phyloP scores from a whole-genome alignment of 345 rosid species.

The Bruguiera parviflora region DNA sequence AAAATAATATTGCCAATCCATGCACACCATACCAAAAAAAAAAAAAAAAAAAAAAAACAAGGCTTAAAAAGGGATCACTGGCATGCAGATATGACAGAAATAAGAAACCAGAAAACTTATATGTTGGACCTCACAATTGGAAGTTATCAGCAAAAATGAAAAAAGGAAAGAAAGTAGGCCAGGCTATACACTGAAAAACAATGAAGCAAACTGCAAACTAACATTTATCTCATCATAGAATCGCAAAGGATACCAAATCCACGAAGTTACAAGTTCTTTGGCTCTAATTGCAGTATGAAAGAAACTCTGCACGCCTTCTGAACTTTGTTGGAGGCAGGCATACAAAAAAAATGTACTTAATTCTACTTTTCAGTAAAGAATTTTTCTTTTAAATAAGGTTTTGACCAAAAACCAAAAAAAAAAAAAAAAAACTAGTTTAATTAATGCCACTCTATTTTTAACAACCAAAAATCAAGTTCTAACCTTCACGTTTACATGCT shows the following conservation, averaged over 20 bases:
- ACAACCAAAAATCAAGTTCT: too few relatives aligned
- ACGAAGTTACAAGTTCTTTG: conserved; percentile 59
- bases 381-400: too few relatives aligned
- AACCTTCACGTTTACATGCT: too few relatives aligned
- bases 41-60: too few relatives aligned
- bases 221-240: conserved; percentile 5
- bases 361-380: too few relatives aligned
- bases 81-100: neutral
- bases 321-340: conserved; percentile 71
- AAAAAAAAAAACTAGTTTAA: too few relatives aligned
- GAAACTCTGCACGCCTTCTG: conserved; percentile 99
- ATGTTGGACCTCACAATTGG: neutral
- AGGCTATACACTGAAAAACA: neutral
- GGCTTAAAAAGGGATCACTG: neutral
- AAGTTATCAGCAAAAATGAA: neutral
- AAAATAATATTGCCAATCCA: too few relatives aligned
- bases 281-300: conserved; percentile 74
- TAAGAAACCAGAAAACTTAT: neutral
- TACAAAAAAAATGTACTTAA: too few relatives aligned
- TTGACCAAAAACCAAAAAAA: too few relatives aligned
- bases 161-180: neutral
- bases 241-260: conserved; percentile 17
- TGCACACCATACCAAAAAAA: too few relatives aligned
- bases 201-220: neutral
- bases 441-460: too few relatives aligned